phyloP scores from a whole-genome alignment of 164 flowering plant genomes.

The Pachysandra terminalis region DNA sequence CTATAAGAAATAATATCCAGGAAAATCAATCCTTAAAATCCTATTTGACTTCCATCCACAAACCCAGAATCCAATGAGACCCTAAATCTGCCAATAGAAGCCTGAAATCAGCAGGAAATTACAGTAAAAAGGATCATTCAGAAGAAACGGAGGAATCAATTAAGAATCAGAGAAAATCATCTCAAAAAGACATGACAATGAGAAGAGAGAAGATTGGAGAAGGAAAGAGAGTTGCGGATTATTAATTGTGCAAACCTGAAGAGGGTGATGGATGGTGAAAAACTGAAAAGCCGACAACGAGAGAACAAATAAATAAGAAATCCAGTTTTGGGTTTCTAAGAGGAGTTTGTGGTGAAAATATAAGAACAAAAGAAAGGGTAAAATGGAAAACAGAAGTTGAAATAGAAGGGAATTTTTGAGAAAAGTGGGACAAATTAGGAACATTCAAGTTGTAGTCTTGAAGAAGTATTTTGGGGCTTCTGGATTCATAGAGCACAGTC shows the following conservation, averaged over 20 bases:
- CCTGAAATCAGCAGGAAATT: slow-evolving; percentile 10
- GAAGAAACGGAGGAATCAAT: slow-evolving; percentile 10
- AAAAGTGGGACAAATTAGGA: no score
- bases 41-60: slow-evolving; percentile 9
- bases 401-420: no score
- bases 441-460: no score
- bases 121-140: neutral
- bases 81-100: slow-evolving; percentile 17
- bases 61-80: slow-evolving; percentile 21
- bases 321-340: neutral
- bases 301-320: neutral
- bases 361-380: no score
- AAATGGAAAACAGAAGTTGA: no score
- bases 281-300: slow-evolving; percentile 20
- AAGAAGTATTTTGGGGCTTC: no score
- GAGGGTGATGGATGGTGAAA: slow-evolving; percentile 17
- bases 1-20: neutral
- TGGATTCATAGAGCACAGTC: no score
- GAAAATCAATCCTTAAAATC: slow-evolving; percentile 7
- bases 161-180: slow-evolving; percentile 9
- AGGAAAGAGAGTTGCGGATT: slow-evolving; percentile 25
- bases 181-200: slow-evolving; percentile 6
- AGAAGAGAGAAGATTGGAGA: neutral
- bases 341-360: neutral
- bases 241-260: slow-evolving; percentile 31